Evolutionary conservation across 2,329 filamentous ascomycete genomes (phyloP), one percentile per base, ranked within the genome.

Genomic region (Stachybotrys chlorohalonatus): DNA sequence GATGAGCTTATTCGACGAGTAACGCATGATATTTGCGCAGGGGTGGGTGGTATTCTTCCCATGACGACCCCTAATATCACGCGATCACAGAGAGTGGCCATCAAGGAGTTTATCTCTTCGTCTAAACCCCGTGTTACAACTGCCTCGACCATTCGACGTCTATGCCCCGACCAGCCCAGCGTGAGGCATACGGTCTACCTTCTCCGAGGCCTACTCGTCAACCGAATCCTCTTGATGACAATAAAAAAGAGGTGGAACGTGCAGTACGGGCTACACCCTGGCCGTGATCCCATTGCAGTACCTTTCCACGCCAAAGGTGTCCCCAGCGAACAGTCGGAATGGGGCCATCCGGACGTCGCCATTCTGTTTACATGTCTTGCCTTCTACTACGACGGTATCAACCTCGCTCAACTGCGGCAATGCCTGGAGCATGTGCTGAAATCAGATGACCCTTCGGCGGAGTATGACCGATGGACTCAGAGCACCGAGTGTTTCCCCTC

Each of bases 171-270:
- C 11, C 61, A 58, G 6, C 59, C 59, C 9, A 62, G 57, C 46
- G 31, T 64, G 8, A 56, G 54, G 9, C 62, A 64, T 48, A 55
- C 59, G 1, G 49, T 86, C 0, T 76, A 83, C 7, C 73, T 88
- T 0, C 64, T 90, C 0, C 79, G 86, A 0, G 87, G 87, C 0
- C 68, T 90, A 0, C 63, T 90, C 0, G 74, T 81, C 0, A 75
- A 83, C 54, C 71, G 79, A 0, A 81, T 90, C 3, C 65, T 90
- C 0, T 62, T 81, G 1, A 76, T 84, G 31, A 78, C 75, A 1
- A 63, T 88, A 1, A 79, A 80, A 53, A 89, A 87, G 64, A 71
- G 83, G 5, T 89, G 80, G 80, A 84, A 85, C 31, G 85, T 90
- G 0, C 74, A 81, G 48, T 91, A 85, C 50, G 83, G 83, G 0